These are phyloP conservation scores for Pseudomicrostroma phylloplanum DNA, from an alignment of 1,284 basidiomycete genomes.

Conservation along the genomic window DNA sequence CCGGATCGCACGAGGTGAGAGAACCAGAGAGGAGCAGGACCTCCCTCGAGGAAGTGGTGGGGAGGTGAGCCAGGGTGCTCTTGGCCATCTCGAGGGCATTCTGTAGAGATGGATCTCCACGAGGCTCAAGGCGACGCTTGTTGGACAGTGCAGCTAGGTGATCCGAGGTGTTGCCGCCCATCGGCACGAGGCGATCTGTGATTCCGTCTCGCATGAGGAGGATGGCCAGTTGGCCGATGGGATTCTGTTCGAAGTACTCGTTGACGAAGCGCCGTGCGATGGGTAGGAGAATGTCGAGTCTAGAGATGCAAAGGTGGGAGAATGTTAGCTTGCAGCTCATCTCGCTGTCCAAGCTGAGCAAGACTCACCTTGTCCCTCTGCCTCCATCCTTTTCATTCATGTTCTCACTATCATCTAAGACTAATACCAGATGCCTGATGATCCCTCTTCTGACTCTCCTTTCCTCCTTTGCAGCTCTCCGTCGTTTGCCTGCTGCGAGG, in stretches of 20 bases:
- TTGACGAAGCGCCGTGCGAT: slow-evolving; percentile 65
- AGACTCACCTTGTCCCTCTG: slow-evolving; percentile 56
- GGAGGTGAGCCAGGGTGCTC: slow-evolving; percentile 62
- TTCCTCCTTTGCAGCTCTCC: slow-evolving; percentile 48
- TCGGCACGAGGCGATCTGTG: slow-evolving; percentile 51
- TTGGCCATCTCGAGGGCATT: slow-evolving; percentile 87
- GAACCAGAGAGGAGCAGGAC: slow-evolving; percentile 89
- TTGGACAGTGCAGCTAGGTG: slow-evolving; percentile 78
- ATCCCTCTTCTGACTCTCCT: slow-evolving; percentile 72
- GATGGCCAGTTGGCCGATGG: slow-evolving; percentile 69
- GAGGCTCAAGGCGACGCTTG: slow-evolving; percentile 71
- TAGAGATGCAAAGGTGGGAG: neutral
- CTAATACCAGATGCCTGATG: slow-evolving; percentile 84
- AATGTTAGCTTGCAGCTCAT: neutral
- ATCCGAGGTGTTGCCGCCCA: slow-evolving; percentile 88
- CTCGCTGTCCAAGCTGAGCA: no score
- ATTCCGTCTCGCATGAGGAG: slow-evolving; percentile 46
- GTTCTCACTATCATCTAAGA: slow-evolving; percentile 80
- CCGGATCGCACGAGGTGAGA: slow-evolving; percentile 90
- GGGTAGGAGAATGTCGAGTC: slow-evolving; percentile 52
- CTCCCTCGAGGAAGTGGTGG: slow-evolving; percentile 89
- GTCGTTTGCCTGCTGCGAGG: slow-evolving; percentile 74
- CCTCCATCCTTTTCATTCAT: slow-evolving; percentile 94
- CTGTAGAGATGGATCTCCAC: slow-evolving; percentile 88
- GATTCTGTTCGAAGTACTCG: slow-evolving; percentile 99